phyloP scores from a whole-genome alignment of 2,329 filamentous ascomycete species.

The Fusarium mexicanum region DNA sequence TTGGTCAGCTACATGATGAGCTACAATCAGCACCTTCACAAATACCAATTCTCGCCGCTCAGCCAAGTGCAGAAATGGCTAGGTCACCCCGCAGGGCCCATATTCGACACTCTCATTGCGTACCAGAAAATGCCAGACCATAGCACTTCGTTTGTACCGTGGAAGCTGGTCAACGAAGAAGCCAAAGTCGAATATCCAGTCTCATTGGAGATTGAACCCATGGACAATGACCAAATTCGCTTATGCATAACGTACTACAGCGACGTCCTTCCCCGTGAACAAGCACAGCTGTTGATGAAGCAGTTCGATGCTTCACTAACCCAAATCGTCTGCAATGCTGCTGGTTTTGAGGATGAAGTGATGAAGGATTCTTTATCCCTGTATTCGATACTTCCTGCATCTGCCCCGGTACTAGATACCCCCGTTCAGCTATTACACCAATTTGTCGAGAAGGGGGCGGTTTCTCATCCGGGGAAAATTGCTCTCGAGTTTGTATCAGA shows the following conservation, averaged over 20 bases:
- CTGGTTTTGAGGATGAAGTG: conserved; percentile 53
- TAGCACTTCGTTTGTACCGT: conserved; percentile 51
- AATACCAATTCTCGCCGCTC: conserved; percentile 77
- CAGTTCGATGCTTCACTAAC: conserved; percentile 78
- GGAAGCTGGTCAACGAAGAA: conserved; percentile 71
- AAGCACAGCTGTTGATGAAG: conserved; percentile 71
- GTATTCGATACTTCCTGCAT: conserved; percentile 74
- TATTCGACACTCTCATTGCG: conserved; percentile 88
- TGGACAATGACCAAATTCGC: conserved; percentile 56
- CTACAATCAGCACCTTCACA: conserved; percentile 71
- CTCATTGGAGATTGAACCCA: conserved; percentile 80
- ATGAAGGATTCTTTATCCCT: conserved; percentile 49
- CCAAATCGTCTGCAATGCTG: conserved; percentile 63
- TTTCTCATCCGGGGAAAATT: conserved; percentile 62
- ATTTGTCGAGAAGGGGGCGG: conserved; percentile 75
- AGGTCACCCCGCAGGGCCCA: conserved; percentile 67
- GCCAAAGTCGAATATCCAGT: conserved; percentile 80
- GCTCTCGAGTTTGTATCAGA: conserved; percentile 80
- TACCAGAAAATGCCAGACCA: conserved; percentile 71
- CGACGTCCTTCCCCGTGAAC: conserved; percentile 72
- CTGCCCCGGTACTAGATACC: conserved; percentile 64
- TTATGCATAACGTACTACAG: conserved; percentile 74
- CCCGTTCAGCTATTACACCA: conserved; percentile 74
- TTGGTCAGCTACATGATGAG: conserved; percentile 72
- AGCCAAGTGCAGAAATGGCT: conserved; percentile 77